Conservation (phyloP, 495 filamentous ascomycete genomes). For the Neurospora pannonica region DNA sequence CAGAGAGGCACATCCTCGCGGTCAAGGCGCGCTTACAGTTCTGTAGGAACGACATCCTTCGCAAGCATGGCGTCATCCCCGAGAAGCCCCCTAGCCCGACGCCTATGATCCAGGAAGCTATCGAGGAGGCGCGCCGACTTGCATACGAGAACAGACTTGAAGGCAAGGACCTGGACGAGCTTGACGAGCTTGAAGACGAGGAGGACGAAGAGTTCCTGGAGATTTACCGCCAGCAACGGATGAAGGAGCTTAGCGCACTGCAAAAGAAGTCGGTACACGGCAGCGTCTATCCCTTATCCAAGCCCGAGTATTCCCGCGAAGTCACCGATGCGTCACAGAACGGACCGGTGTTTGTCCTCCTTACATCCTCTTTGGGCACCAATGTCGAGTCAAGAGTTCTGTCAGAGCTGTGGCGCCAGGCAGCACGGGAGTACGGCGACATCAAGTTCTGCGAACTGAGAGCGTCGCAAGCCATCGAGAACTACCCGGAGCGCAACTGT, state of each 20-base stretch:
- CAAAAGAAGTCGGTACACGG: conserved; percentile 69
- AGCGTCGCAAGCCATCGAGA: conserved; percentile 89
- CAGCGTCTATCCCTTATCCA: conserved; percentile 85
- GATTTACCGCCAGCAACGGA: conserved; percentile 72
- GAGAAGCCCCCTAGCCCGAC: conserved; percentile 93
- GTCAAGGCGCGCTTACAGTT: conserved; percentile 4
- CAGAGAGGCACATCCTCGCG: neutral
- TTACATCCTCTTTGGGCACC: conserved; percentile 64
- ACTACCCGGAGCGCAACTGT: conserved; percentile 88
- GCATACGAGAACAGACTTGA: conserved; percentile 87
- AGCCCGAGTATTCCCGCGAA: conserved; percentile 81
- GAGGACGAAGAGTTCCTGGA: conserved; percentile 90
- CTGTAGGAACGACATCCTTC: conserved; percentile 93
- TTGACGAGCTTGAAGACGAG: conserved; percentile 82
- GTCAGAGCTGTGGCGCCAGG: conserved; percentile 76
- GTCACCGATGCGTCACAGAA: conserved; percentile 84
- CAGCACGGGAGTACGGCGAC: conserved; percentile 77
- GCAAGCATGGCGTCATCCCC: conserved; percentile 90
- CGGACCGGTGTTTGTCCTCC: conserved; percentile 69
- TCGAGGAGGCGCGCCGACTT: conserved; percentile 65
- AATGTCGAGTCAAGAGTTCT: conserved; percentile 78
- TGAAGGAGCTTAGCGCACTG: conserved; percentile 68
- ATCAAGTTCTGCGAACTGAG: conserved; percentile 97
- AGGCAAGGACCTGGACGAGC: conserved; percentile 85
- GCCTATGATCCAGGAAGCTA: conserved; percentile 90